Evolutionary conservation across 1,284 basidiomycete species (phyloP).

Genomic region (Moesziomyces antarcticus): DNA sequence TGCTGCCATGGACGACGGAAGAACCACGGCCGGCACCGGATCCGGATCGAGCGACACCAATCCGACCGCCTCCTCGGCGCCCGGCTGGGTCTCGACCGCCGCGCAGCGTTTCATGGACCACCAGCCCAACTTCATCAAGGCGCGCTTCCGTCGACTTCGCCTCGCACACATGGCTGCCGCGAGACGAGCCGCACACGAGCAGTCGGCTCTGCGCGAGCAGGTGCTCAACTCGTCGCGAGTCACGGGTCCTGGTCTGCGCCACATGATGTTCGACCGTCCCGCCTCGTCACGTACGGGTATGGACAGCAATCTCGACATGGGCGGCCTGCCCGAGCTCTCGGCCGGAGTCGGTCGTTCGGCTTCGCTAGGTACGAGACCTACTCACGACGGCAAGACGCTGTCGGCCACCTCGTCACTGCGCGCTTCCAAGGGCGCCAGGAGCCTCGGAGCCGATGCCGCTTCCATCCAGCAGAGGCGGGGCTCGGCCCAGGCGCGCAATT

Average conservation of each 20-base stretch:
- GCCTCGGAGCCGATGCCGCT: slow-evolving; percentile 24
- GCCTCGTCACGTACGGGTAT: slow-evolving; percentile 28
- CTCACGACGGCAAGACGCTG: slow-evolving; percentile 21
- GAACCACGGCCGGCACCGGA: slow-evolving; percentile 46
- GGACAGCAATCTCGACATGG: slow-evolving; percentile 20
- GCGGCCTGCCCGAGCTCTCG: slow-evolving; percentile 32
- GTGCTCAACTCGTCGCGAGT: slow-evolving; percentile 50
- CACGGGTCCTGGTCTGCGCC: slow-evolving; percentile 47
- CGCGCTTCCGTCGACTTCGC: slow-evolving; percentile 54
- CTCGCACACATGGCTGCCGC: slow-evolving; percentile 60
- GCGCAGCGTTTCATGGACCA: slow-evolving; percentile 45
- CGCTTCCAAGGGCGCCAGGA: slow-evolving; percentile 14
- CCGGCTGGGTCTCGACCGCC: slow-evolving; percentile 47
- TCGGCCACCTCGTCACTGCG: slow-evolving; percentile 27
- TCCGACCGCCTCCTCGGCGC: slow-evolving; percentile 49
- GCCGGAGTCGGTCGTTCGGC: slow-evolving; percentile 20
- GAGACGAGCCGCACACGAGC: slow-evolving; percentile 54
- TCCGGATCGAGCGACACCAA: slow-evolving; percentile 54
- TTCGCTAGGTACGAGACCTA: slow-evolving; percentile 27
- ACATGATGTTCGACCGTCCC: slow-evolving; percentile 57
- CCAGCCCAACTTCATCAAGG: slow-evolving; percentile 59
- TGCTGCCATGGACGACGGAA: slow-evolving; percentile 35
- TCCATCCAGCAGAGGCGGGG: slow-evolving; percentile 14
- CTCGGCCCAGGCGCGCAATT: slow-evolving; percentile 17
- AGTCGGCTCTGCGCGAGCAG: slow-evolving; percentile 56